Base-by-base conservation (phyloP, 208 protist species). In the Blechomonas ayalai region DNA sequence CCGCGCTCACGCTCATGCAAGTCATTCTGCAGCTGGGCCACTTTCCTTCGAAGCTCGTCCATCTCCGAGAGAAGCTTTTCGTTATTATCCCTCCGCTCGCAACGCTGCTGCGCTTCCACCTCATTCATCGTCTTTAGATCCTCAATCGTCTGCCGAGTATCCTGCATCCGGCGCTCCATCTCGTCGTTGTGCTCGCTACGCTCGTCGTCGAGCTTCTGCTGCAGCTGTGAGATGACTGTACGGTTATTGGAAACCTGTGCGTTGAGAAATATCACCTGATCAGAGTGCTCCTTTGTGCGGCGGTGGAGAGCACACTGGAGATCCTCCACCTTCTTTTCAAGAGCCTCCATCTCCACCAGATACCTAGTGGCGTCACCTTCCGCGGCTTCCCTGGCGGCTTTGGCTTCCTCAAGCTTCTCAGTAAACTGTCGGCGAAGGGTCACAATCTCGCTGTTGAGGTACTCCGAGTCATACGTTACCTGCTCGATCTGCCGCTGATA, bases 241-340 rank as follows among this genome's bases (percentile, higher is more conserved):
- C 84, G 75, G 18, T 80, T 66, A 40, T 94, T 90, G 15, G 73
- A 58, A 9, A 92, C 61, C 67, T 94, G 86, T 9, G 86, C 86
- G 52, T 90, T 90, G 28, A 95, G 53, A 59, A 88, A 88, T 8
- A 82, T 90, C 12, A 92, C 65, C 40, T 88, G 80, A 40, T 92
- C 86, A 45, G 85, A 90, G 53, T 90, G 70, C 33, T 89, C 82
- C 8, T 73, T 46, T 27, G 90, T 77, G 25, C 78, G 84, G 2
- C 67, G 64, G 10, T 68, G 54, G 38, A 92, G 47, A 16, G 87
- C 47, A 13, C 40, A 28, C 59, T 83, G 78, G 39, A 95, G 13
- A 33, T 90, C 80, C 9, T 67, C 59, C 39, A 68, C 67, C 35
- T 82, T 67, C 54, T 66, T 83, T 53, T 84, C 41, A 20, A 66